Base-by-base conservation (phyloP, 345 rosid genomes). In the Capsella bursapastoris region DNA sequence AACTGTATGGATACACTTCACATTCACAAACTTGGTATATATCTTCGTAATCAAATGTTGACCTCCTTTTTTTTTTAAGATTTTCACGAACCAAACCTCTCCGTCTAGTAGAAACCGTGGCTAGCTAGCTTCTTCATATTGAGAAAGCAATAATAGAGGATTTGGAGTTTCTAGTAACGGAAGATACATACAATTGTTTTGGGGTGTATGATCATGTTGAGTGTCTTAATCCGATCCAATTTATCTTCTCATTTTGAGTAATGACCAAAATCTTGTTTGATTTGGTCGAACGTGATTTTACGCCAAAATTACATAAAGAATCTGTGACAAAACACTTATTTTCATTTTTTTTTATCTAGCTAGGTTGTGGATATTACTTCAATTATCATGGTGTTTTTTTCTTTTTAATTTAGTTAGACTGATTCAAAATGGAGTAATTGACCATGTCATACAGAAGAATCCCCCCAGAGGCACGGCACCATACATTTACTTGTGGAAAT, bases 401-500 rank as follows among this genome's bases (percentile, higher is more conserved):
- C 7, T 34, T 29, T 6, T 32, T 34, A 0, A 10, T 10, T 0
- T 8, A 69, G 50, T 45, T 70, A 70, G 70, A 77, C 71, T 40
- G 7, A 50, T 55, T 70, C 71, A 70, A 77, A 56, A 38, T 29
- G 31, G 15, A 48, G 25, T 28, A 29, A 38, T 77, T 64, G 80
- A 77, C 80, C 72, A 64, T 28, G 43, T 76, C 71, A 47, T 44
- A 64, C 15, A 28, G 5, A 61, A 37, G 5, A 61, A 63, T 58
- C 53, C 12, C 76, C 45, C 40, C 3, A 31, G 31, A 29, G 75
- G 52, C 48, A 76, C 80, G 75, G 75, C 66, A 56, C 40, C 31
- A 43, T 38, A 22, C 2, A 40, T 64, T 75, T 51, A 43, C 62
- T 73, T 67, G 68, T 74, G 64, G 79, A 76, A 76, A 25, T 22